Conservation (phyloP, 495 filamentous ascomycete species). For the Tuber microsphaerosporum region DNA sequence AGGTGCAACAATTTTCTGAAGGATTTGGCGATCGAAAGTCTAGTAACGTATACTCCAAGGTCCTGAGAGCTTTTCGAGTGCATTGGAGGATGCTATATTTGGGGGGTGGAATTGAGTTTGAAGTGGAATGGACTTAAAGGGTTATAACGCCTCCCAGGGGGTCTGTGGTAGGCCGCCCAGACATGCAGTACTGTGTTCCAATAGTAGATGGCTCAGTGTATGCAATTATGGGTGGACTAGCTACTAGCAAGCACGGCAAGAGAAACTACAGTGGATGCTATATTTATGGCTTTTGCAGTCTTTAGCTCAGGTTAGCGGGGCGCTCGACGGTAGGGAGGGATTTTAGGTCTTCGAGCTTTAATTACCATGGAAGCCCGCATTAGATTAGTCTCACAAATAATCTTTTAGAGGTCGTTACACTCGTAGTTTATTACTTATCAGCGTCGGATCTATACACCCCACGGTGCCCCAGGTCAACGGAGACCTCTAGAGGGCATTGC, state of each 20-base stretch:
- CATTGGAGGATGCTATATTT: no score
- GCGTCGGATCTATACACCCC: background rate
- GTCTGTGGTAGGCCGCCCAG: background rate
- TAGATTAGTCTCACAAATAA: background rate
- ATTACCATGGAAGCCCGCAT: background rate
- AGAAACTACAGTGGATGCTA: background rate
- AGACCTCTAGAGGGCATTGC: background rate
- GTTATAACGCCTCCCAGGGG: no score
- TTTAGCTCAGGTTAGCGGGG: background rate
- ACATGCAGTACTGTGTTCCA: background rate
- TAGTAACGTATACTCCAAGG: no score
- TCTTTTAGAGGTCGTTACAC: background rate
- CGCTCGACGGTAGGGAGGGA: background rate
- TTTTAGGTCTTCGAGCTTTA: background rate
- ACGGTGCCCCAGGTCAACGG: background rate
- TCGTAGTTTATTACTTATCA: background rate
- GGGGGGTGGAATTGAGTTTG: no score
- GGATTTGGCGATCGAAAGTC: no score
- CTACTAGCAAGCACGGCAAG: background rate
- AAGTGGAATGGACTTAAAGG: background rate
- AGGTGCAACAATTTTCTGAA: no score
- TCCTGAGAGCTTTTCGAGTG: no score
- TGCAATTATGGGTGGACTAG: background rate
- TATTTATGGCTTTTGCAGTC: background rate
- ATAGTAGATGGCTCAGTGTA: background rate